phyloP scores from a whole-genome alignment of 2,329 filamentous ascomycete species.

The Emergomyces orientalis region DNA sequence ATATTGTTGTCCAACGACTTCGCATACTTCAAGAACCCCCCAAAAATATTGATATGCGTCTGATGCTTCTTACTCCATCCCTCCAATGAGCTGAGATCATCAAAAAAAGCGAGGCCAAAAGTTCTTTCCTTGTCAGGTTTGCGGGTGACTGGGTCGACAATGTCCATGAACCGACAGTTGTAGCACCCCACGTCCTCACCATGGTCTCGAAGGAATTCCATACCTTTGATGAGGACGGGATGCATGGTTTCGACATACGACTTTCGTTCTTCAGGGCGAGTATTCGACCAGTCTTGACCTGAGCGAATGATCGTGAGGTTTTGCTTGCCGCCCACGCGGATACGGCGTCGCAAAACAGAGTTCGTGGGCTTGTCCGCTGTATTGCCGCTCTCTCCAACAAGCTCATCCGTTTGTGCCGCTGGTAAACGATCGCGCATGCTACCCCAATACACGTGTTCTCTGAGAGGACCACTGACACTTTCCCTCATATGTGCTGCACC shows the following conservation, averaged over 20 bases:
- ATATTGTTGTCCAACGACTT: slow-evolving; percentile 30
- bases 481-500: slow-evolving; percentile 36
- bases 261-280: slow-evolving; percentile 33
- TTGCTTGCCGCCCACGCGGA: slow-evolving; percentile 29
- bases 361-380: neutral
- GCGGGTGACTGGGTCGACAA: slow-evolving; percentile 24
- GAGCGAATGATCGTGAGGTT: slow-evolving; percentile 40
- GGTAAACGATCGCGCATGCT: slow-evolving; percentile 40
- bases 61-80: slow-evolving; percentile 33
- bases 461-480: slow-evolving; percentile 29
- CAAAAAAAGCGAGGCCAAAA: slow-evolving; percentile 37
- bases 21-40: slow-evolving; percentile 33
- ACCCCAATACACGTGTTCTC: slow-evolving; percentile 41
- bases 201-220: slow-evolving; percentile 38
- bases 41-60: slow-evolving; percentile 37
- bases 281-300: slow-evolving; percentile 39
- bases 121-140: slow-evolving; percentile 27
- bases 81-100: slow-evolving; percentile 34
- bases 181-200: slow-evolving; percentile 39
- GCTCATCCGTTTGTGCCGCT: slow-evolving; percentile 29
- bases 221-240: slow-evolving; percentile 36
- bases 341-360: slow-evolving; percentile 13
- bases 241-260: slow-evolving; percentile 41
- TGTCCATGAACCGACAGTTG: slow-evolving; percentile 38
- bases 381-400: slow-evolving; percentile 23